A percentile compares a stretch with the other conserved stretches of the same genome.
Conservation (phyloP, 495 filamentous ascomycete genomes). For the Xylaria sp. region DNA sequence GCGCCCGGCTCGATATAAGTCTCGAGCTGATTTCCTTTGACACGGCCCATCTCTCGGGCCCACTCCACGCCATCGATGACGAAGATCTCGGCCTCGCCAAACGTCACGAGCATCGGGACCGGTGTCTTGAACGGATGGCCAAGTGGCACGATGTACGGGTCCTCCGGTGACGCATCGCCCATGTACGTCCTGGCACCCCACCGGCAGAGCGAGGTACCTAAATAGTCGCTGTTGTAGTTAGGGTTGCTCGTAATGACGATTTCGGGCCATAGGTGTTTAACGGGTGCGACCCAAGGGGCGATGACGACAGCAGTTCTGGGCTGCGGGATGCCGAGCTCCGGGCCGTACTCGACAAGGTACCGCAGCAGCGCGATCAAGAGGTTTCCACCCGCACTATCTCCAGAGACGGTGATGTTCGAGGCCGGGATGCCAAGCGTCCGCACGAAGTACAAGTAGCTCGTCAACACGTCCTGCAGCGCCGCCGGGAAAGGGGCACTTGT, state of each 20-base stretch:
- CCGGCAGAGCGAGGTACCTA: slow-evolving; percentile 14
- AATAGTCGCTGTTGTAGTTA: slow-evolving; percentile 27
- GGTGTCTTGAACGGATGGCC: slow-evolving; percentile 23
- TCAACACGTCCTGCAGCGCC: slow-evolving; percentile 54
- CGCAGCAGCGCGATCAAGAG: slow-evolving; percentile 47
- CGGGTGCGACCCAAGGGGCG: slow-evolving; percentile 12
- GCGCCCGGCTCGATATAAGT: slow-evolving; percentile 20
- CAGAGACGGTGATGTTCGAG: slow-evolving; percentile 33
- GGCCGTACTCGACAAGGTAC: slow-evolving; percentile 36
- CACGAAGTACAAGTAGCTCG: slow-evolving; percentile 51
- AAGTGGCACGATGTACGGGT: slow-evolving; percentile 28
- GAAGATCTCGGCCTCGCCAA: slow-evolving; percentile 22
- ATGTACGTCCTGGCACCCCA: slow-evolving; percentile 28
- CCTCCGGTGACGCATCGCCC: not conserved
- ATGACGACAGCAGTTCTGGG: slow-evolving; percentile 13
- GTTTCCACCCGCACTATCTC: slow-evolving; percentile 42
- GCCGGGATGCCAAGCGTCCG: slow-evolving; percentile 42
- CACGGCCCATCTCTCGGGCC: slow-evolving; percentile 21
- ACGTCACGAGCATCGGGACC: slow-evolving; percentile 24
- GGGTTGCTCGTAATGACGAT: slow-evolving; percentile 24
- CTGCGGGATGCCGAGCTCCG: slow-evolving; percentile 19
- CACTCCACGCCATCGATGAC: slow-evolving; percentile 20
- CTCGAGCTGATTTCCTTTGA: slow-evolving; percentile 27
- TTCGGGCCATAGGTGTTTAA: slow-evolving; percentile 20
- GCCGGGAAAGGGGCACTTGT: slow-evolving; percentile 50